phyloP scores from a whole-genome alignment of 768 basidiomycete species.

The Tulasnella sp. region DNA sequence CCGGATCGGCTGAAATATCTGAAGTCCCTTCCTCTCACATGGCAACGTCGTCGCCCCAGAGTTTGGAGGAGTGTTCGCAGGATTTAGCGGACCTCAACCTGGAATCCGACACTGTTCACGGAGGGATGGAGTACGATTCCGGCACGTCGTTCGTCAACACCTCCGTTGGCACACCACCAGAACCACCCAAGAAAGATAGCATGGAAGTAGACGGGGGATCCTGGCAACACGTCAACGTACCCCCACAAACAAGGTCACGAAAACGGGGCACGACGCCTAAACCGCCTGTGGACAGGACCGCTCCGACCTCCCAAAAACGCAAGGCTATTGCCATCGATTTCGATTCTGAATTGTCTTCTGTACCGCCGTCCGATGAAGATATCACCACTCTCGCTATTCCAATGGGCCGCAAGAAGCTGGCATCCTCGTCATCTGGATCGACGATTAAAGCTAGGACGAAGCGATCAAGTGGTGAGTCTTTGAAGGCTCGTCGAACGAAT shows the following conservation, averaged over 20 bases:
- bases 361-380: neutral
- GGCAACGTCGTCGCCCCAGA: neutral
- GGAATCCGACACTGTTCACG: neutral
- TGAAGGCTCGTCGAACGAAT: too few relatives aligned
- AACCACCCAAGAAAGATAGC: neutral
- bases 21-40: neutral
- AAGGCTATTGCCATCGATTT: neutral
- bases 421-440: too few relatives aligned
- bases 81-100: neutral
- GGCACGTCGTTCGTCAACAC: neutral
- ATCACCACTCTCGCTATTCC: neutral
- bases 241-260: neutral
- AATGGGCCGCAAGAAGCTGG: neutral
- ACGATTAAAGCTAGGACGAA: neutral
- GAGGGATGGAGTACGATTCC: neutral
- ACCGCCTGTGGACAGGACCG: neutral
- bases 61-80: neutral
- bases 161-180: slow-evolving; percentile 8
- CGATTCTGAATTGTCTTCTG: slow-evolving; percentile 6
- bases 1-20: neutral
- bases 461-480: neutral
- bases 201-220: neutral
- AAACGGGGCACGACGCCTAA: neutral
- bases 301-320: slow-evolving; percentile 2
- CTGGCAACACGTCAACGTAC: slow-evolving; percentile 1